Base-by-base conservation (phyloP, 345 rosid genomes). In the Pugionium cornutum region DNA sequence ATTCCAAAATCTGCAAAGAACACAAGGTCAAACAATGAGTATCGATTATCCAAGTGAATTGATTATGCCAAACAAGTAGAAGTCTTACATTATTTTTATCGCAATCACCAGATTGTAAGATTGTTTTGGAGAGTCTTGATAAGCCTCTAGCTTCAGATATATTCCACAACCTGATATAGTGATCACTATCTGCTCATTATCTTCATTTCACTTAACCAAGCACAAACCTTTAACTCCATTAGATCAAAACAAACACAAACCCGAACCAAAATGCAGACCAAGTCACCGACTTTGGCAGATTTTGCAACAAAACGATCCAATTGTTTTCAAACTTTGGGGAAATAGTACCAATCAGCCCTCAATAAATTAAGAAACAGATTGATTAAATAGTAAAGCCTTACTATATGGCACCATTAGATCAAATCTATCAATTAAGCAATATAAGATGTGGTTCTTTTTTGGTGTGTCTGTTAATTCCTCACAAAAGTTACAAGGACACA, bases 151-250 rank as follows among this genome's bases (percentile, higher is more conserved):
- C 53, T 53, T 82, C 72, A 29, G 81, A 81, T 50, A 71, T 52
- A 7, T 29, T 62, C 86, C 86, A 81, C 64, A 75, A 73, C 78
- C 82, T 83, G 81, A 37, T 37, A 7, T 37, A 62, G 32, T 18
- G 18, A 69, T 40, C 39, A 59, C 7, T 10, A 43, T 0, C 28
- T 41, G 10, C 43, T 1, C 57, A 26, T 9, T 37, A 0, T 27
- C 6, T 31, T 32, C 25, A 51, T 52, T 52, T 30, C 55, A 30
- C 9, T 40, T 27, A 40, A 7, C 6, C 47, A 9, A 39, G 39
- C n/a, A 5, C 6, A 37, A 5, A 37, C 4, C 8, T 1, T 18
- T 18, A 18, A 18, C 18, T 18, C 18, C 18, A 18, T 18, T 18
- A 18, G 57, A 32, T 31, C 34, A 49, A 40, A 58, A 49, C 30